A percentile compares a stretch with the other conserved stretches of the same genome.
These are phyloP conservation scores for Candida odintsovae DNA, from an alignment of 805 yeast species.

Conservation along the genomic window DNA sequence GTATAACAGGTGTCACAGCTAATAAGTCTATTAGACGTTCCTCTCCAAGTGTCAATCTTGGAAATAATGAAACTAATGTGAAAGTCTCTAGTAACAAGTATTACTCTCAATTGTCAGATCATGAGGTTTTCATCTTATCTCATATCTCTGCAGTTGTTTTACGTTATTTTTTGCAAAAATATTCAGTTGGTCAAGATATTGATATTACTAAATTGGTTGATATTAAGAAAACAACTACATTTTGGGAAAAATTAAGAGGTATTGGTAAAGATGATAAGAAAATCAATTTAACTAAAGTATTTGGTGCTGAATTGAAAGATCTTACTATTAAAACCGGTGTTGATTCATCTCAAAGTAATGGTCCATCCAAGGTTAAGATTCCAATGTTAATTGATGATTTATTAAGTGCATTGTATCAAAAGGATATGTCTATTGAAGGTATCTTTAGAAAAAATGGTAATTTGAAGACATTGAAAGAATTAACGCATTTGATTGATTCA, in stretches of 20 bases:
- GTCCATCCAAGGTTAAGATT: slow-evolving; percentile 70
- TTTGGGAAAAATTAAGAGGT: slow-evolving; percentile 39
- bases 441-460: slow-evolving; percentile 95
- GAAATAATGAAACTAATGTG: background rate
- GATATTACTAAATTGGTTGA: slow-evolving; percentile 28
- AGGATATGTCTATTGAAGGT: slow-evolving; percentile 95
- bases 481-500: slow-evolving; percentile 68
- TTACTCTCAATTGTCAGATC: slow-evolving; percentile 56
- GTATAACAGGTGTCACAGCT: slow-evolving; percentile 13
- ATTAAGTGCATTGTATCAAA: slow-evolving; percentile 74
- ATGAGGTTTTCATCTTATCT: slow-evolving; percentile 53
- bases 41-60: slow-evolving; percentile 8
- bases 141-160: slow-evolving; percentile 54
- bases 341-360: slow-evolving; percentile 80
- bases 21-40: slow-evolving; percentile 14
- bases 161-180: slow-evolving; percentile 22
- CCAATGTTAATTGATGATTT: slow-evolving; percentile 88
- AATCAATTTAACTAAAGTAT: slow-evolving; percentile 40
- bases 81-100: slow-evolving; percentile 29
- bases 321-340: slow-evolving; percentile 69
- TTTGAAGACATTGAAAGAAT: slow-evolving; percentile 69
- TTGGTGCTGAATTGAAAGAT: slow-evolving; percentile 70
- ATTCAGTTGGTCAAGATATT: slow-evolving; percentile 31
- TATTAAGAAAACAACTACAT: slow-evolving; percentile 29
- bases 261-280: slow-evolving; percentile 23